Base-by-base conservation (phyloP, 176 grass and related monocot genomes). In the Zoysia pacifica region DNA sequence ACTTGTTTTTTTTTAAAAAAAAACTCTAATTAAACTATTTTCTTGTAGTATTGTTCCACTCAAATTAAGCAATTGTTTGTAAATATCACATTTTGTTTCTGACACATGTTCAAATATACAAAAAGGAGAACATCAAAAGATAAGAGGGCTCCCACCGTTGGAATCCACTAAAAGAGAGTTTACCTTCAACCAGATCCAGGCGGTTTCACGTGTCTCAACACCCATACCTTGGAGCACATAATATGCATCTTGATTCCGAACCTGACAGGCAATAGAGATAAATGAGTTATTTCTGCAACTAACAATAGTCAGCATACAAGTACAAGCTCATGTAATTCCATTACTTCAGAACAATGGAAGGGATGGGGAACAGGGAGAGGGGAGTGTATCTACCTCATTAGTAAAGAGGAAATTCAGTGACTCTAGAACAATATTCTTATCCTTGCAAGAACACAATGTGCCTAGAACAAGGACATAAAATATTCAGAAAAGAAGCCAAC, bases 101-200 rank as follows among this genome's bases (percentile, higher is more conserved):
- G 48, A 46, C 45, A 36, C 45, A 78, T 51, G 36, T 45, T 64
- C 4, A 63, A 64, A 73, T 19, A 28, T 67, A 20, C n/a, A 68
- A 45, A 38, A 47, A 16, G 12, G 67, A 42, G 67, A 51, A 75
- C 12, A 51, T 51, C 37, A 39, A 74, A 50, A 3, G 19, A 78
- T 51, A 35, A 63, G 8, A 14, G 1, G 42, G n/a, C 1, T 56
- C 43, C 49, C 14, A 16, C 65, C 37, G 65, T 66, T 18, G 3
- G 11, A 28, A 51, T 35, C 9, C 6, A 16, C 43, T 78, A 62
- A 81, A 81, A 72, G 11, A 70, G 11, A 72, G 50, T 80, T 59
- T 28, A 93, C 93, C 90, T 97, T 91, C 73, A 97, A 80, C 90
- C 93, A 97, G 82, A 50, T 35, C 93, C 93, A 97, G 60, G 83